Conservation (phyloP, 495 filamentous ascomycete genomes). For the Astrothelium subdiscretum region DNA sequence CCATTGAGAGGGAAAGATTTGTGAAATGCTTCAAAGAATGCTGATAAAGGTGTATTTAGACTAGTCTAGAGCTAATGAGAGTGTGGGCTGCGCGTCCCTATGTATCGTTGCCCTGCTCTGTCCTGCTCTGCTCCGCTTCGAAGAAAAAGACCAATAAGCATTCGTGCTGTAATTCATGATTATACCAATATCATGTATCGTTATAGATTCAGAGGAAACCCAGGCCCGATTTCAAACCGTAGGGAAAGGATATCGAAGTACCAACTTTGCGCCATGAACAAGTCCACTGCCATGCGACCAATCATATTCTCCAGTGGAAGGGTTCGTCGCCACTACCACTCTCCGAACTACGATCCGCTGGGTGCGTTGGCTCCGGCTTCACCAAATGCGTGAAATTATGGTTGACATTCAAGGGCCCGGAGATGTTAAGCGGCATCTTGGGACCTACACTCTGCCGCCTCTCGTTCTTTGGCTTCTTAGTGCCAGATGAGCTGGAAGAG, state of each 20-base stretch:
- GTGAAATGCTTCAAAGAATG: background rate
- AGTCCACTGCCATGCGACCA: background rate
- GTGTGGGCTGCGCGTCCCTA: background rate
- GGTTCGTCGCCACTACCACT: background rate
- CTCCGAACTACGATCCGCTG: background rate
- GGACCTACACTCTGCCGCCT: slow-evolving; percentile 13
- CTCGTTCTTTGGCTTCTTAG: background rate
- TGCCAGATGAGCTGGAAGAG: slow-evolving; percentile 6
- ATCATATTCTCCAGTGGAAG: background rate
- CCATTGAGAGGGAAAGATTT: background rate
- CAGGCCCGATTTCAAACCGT: background rate
- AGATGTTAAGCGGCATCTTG: slow-evolving; percentile 20
- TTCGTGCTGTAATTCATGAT: background rate
- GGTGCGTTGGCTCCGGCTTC: slow-evolving; percentile 14
- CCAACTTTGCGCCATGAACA: background rate
- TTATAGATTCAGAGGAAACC: background rate
- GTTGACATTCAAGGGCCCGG: slow-evolving; percentile 22
- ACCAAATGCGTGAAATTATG: slow-evolving; percentile 26
- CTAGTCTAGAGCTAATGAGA: too few species aligned
- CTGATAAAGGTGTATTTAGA: too few species aligned
- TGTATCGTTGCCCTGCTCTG: background rate
- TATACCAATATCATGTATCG: background rate
- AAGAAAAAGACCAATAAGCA: background rate
- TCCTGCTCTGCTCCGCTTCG: too few species aligned
- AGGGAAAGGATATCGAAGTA: background rate